A percentile compares a stretch with the other conserved stretches of the same genome.
Conservation (phyloP, 495 filamentous ascomycete genomes). For the Zalerion maritima region DNA sequence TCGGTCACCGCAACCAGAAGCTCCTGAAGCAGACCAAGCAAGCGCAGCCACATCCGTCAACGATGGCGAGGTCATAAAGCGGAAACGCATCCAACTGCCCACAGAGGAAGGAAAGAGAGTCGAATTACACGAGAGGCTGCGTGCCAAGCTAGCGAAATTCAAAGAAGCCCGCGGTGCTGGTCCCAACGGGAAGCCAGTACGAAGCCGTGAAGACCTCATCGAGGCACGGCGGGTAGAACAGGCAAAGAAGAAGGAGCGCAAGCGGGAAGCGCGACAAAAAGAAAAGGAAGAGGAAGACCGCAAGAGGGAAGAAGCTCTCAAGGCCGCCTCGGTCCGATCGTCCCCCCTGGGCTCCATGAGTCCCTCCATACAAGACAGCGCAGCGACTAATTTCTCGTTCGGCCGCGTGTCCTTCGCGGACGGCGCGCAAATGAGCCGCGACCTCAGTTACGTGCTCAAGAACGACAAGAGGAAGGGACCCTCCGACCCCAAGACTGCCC, state of each 20-base stretch:
- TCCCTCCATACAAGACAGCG: slow-evolving; percentile 45
- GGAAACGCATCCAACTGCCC: slow-evolving; percentile 37
- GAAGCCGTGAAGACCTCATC: slow-evolving; percentile 75
- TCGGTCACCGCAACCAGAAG: slow-evolving; percentile 10
- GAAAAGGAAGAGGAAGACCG: slow-evolving; percentile 62
- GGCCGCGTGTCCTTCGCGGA: slow-evolving; percentile 76
- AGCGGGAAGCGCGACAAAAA: slow-evolving; percentile 61
- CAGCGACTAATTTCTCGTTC: slow-evolving; percentile 62
- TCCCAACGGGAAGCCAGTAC: slow-evolving; percentile 59
- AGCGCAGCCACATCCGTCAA: too few species aligned
- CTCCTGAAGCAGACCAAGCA: too few species aligned
- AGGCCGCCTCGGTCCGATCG: slow-evolving; percentile 44
- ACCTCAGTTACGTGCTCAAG: slow-evolving; percentile 42
- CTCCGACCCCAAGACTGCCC: slow-evolving; percentile 60
- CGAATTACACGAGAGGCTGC: slow-evolving; percentile 57
- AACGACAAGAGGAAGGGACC: slow-evolving; percentile 54
- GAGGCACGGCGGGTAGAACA: slow-evolving; percentile 79
- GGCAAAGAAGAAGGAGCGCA: slow-evolving; percentile 67
- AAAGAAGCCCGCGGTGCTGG: slow-evolving; percentile 70
- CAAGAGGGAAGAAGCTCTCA: slow-evolving; percentile 52
- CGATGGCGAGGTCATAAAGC: slow-evolving; percentile 32
- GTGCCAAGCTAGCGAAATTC: slow-evolving; percentile 66
- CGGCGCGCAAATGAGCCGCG: slow-evolving; percentile 58
- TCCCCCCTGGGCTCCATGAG: slow-evolving; percentile 41
- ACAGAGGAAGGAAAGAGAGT: slow-evolving; percentile 54